Percentiles rank a stretch among this genome's conserved stretches.
These are phyloP conservation scores for Solanum infundibuliforme DNA, from an alignment of 257 asterid genomes.

Conservation along the genomic window DNA sequence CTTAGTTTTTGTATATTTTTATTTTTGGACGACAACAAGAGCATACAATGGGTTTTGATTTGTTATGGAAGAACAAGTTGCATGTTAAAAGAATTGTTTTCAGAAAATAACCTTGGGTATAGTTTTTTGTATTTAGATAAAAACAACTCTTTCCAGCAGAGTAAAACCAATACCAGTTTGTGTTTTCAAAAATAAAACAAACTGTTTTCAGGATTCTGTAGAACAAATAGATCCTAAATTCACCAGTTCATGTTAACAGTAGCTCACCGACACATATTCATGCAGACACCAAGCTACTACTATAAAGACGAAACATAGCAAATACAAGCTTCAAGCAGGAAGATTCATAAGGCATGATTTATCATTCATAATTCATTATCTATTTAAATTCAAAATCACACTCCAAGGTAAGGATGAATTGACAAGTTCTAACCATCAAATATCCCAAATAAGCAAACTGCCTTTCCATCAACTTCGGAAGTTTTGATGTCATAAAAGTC, in stretches of 20 bases:
- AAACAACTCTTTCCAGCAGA: neutral
- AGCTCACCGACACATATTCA: neutral
- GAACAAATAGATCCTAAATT: neutral
- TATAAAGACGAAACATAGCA: neutral
- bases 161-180: neutral
- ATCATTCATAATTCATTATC: neutral
- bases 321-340: neutral
- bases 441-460: constrained; percentile 86
- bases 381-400: neutral
- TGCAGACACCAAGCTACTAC: neutral
- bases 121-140: neutral
- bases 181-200: neutral
- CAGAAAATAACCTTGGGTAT: neutral
- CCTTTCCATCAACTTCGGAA: constrained; percentile 54
- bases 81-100: neutral
- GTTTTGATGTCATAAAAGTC: constrained; percentile 86
- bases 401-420: neutral
- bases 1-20: neutral
- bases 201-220: neutral
- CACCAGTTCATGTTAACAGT: neutral
- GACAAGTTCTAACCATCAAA: constrained; percentile 68
- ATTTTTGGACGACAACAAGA: neutral
- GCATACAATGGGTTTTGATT: neutral
- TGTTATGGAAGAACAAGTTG: neutral
- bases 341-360: neutral